Evolutionary conservation across 2,329 filamentous ascomycete species (phyloP), one percentile per base, ranked within the genome.

Genomic region (Fusarium kyushuense): DNA sequence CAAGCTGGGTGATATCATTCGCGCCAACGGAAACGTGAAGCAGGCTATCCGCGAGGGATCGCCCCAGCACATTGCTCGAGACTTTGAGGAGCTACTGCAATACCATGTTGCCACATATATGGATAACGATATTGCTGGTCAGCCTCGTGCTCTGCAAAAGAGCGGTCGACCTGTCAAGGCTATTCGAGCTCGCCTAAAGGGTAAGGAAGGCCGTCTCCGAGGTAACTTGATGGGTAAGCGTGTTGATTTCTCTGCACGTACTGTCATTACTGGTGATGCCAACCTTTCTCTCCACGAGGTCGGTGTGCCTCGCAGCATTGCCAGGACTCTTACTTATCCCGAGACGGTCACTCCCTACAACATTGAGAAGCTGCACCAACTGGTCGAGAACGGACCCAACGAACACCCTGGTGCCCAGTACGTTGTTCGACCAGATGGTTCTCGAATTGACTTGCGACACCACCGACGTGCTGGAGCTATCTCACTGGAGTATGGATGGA

Each of bases 201-300:
- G 96, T 67, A 99, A 99, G 82, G 96, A 99, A 78, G 96, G 96
- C 72, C 94, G 96, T 85, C 89, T 99, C 25, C 91, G 96, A 83
- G 96, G 96, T 77, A 99, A 99, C 81, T 84, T 99, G 85, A 99
- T 99, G 96, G 96, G 96, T 69, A 99, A 99, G 83, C 94, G 94
- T 89, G 96, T 99, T 64, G 96, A 99, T 78, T 99, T 99, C 77
- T 99, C 96, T 1, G 96, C 96, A 36, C 96, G 96, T 90, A 99
- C 96, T 32, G 96, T 99, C 83, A 99, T 99, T 79, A 99, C 96
- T 53, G 96, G 96, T 83, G 96, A 99, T 77, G 96, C 96, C 62
- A 99, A 98, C 77, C 83, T 99, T 71, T 97, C 94, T 29, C 86
- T 99, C 29, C 95, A 99, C 76, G 94, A 99, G 83, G 96, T 99